Percentiles rank a stretch among this genome's conserved stretches.
Evolutionary conservation across 225 moss, liverwort and hornwort species (phyloP).

Genomic region (Pseudoscleropodium purum): DNA sequence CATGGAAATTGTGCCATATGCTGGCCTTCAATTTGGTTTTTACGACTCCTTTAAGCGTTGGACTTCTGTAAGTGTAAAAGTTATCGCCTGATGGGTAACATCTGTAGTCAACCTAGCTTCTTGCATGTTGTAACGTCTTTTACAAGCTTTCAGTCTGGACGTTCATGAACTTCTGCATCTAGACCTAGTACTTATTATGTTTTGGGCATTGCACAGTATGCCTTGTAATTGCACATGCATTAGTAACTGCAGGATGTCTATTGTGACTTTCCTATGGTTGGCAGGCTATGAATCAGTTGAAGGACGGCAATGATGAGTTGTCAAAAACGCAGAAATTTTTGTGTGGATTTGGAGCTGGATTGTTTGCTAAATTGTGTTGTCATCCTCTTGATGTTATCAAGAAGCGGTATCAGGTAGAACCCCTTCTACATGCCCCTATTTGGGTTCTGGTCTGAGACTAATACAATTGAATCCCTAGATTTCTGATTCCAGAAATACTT

Average conservation of each 20-base stretch:
- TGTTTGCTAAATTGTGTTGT: neutral
- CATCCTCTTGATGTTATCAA: neutral
- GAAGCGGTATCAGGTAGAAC: neutral
- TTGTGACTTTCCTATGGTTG: neutral
- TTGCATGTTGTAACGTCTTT: neutral
- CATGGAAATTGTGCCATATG: constrained; percentile 87
- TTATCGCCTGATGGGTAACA: neutral
- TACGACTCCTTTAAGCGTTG: constrained; percentile 75
- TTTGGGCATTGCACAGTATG: neutral
- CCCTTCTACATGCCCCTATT: neutral
- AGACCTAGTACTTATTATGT: neutral
- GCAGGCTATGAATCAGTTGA: neutral
- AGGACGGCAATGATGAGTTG: neutral
- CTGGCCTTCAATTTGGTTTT: constrained; percentile 89
- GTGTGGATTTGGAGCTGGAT: neutral
- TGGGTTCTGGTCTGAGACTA: neutral
- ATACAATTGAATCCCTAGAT: neutral
- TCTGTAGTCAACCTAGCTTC: neutral
- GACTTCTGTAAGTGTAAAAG: constrained; percentile 44
- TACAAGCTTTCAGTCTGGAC: neutral
- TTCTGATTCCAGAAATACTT: neutral
- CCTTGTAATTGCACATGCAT: neutral
- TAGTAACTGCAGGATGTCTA: neutral
- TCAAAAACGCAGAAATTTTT: neutral
- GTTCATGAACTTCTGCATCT: neutral